Evolutionary conservation across 805 yeast species (phyloP).

Genomic region (Pichia scutulata): DNA sequence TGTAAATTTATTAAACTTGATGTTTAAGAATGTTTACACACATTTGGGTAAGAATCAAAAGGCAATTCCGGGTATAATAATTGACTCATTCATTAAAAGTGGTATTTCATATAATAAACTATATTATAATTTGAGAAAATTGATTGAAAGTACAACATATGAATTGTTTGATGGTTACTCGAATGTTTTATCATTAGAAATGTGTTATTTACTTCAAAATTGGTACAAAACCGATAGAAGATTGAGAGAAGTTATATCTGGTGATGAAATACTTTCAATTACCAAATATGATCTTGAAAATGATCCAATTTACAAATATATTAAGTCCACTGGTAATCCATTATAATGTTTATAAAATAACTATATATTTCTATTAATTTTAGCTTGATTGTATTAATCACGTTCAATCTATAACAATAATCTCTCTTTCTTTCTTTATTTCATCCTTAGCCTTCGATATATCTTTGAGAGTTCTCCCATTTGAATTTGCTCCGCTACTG

Average conservation of each 20-base stretch:
- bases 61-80: constrained; percentile 41
- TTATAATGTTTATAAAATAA: constrained; percentile 9
- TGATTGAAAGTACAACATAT: constrained; percentile 51
- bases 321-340: constrained; percentile 33
- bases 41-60: constrained; percentile 12
- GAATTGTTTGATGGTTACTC: constrained; percentile 44
- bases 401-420: not conserved
- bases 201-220: constrained; percentile 52
- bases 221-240: constrained; percentile 65
- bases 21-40: constrained; percentile 45
- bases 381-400: not conserved
- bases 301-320: constrained; percentile 52
- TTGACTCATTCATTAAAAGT: constrained; percentile 54
- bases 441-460: not conserved
- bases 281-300: constrained; percentile 39
- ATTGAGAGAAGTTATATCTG: constrained; percentile 48
- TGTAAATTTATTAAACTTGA: constrained; percentile 56
- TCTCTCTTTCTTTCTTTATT: not conserved
- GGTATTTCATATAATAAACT: constrained; percentile 60
- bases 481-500: too few relatives aligned
- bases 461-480: too few relatives aligned
- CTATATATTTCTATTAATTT: not conserved
- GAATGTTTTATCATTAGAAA: constrained; percentile 38
- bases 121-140: constrained; percentile 54
- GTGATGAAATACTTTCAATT: constrained; percentile 38